Evolutionary conservation across 345 rosid genomes (phyloP), one percentile per base, ranked within the genome.

Genomic region (Aethionema arabicum): DNA sequence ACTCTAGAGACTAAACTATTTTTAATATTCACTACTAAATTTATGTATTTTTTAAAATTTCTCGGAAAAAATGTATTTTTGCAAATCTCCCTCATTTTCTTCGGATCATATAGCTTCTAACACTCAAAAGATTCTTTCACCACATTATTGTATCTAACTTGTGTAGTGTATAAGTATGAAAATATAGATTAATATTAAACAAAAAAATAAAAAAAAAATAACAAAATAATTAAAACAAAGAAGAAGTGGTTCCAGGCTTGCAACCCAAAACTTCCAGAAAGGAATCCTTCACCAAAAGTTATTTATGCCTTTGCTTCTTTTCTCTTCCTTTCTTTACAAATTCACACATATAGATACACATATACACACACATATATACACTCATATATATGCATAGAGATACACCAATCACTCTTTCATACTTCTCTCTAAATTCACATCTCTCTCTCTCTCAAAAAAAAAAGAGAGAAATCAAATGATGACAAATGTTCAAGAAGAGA

Each of bases 201-300:
- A 29, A 69, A 45, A 31, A 35, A 31, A 54, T 43, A 61, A 11
- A 54, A 29, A 12, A 41, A 35, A 47, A 11, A 40, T 12, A 54
- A 30, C 11, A 10, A 54, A 69, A 47, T 32, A 63, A 50, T 45
- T n/a, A 8, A 42, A 53, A 63, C 13, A 52, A 52, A 10, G 12
- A 72, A 59, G 71, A 66, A 72, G 72, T 72, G 67, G 76, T 72
- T 72, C 76, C 76, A 72, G 76, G 76, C 76, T 72, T 72, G 72
- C 76, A 65, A 66, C 53, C 76, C 76, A 72, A 65, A 72, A 72
- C 76, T 59, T 72, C 76, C 76, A 72, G 62, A 59, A 65, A 72
- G 76, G 76, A 72, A 72, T 72, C 67, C 76, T 72, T 66, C 76
- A 72, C 76, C 71, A 72, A 72, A 72, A 65, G 70, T 72, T 65